phyloP scores from a whole-genome alignment of 2,329 filamentous ascomycete species.

The Aspergillus fructus region DNA sequence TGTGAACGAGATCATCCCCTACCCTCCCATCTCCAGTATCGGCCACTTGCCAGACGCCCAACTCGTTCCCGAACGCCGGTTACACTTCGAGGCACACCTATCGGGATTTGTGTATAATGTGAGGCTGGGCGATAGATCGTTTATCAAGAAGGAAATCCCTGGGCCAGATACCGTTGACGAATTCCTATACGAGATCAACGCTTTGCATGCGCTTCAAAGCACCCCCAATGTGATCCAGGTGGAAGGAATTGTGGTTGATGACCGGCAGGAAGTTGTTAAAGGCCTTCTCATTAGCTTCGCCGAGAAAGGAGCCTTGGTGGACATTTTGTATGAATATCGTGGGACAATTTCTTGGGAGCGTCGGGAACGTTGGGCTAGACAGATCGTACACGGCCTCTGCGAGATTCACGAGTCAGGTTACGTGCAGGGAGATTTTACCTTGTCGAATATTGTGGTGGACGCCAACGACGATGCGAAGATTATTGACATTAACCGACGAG shows the following conservation, averaged over 20 bases:
- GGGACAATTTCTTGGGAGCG: conserved; percentile 65
- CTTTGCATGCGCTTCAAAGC: conserved; percentile 72
- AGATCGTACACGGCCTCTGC: conserved; percentile 84
- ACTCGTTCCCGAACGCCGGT: conserved; percentile 67
- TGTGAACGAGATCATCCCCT: conserved; percentile 88
- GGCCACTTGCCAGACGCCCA: conserved; percentile 60
- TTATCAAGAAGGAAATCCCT: conserved; percentile 98
- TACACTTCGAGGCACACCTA: conserved; percentile 87
- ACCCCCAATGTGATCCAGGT: conserved; percentile 80
- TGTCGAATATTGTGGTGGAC: conserved; percentile 96
- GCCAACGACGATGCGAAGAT: conserved; percentile 83
- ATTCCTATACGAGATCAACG: conserved; percentile 96
- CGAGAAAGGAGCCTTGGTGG: conserved; percentile 81
- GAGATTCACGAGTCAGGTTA: conserved; percentile 96
- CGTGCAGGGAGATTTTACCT: conserved; percentile 94
- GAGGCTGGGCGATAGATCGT: conserved; percentile 61
- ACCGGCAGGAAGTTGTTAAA: conserved; percentile 70
- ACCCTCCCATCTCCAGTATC: conserved; percentile 71
- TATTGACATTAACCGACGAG: conserved; percentile 95
- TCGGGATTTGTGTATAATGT: conserved; percentile 98
- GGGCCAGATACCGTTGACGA: conserved; percentile 94
- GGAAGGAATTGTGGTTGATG: conserved; percentile 83
- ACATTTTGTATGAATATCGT: conserved; percentile 80
- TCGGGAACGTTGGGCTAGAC: conserved; percentile 82
- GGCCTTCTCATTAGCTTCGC: conserved; percentile 88